Evolutionary conservation across 2,329 filamentous ascomycete species (phyloP).

Genomic region (Ciborinia camelliae): DNA sequence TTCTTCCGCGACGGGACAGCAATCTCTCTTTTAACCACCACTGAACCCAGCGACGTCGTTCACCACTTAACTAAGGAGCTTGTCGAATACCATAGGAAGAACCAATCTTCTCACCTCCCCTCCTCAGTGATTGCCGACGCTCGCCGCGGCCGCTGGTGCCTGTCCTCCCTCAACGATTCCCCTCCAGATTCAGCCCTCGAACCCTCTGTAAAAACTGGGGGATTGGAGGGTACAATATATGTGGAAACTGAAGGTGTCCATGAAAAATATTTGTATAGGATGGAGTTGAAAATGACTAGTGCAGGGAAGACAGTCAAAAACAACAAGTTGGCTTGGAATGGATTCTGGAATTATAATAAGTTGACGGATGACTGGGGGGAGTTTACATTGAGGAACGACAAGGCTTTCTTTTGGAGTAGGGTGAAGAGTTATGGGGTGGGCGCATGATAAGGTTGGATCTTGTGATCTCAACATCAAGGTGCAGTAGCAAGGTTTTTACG

Average conservation of each 20-base stretch:
- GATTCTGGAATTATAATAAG: constrained; percentile 87
- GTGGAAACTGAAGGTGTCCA: constrained; percentile 84
- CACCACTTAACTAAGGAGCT: constrained; percentile 74
- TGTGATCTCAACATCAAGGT: neutral
- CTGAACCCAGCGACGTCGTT: constrained; percentile 82
- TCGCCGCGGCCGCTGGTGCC: constrained; percentile 61
- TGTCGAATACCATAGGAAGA: constrained; percentile 42
- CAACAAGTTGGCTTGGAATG: constrained; percentile 84
- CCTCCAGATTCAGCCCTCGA: constrained; percentile 30
- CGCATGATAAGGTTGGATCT: constrained; percentile 34
- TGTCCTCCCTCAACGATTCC: constrained; percentile 41
- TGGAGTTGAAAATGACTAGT: constrained; percentile 70
- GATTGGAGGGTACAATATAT: constrained; percentile 63
- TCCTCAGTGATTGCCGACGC: constrained; percentile 65
- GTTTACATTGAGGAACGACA: constrained; percentile 64
- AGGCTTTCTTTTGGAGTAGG: constrained; percentile 64
- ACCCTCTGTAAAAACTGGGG: constrained; percentile 29
- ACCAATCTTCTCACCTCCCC: constrained; percentile 35
- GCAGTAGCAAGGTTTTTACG: neutral
- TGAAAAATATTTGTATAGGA: constrained; percentile 76
- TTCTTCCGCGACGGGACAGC: constrained; percentile 88
- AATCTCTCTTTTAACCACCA: constrained; percentile 75
- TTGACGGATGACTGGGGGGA: constrained; percentile 87
- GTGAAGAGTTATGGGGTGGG: constrained; percentile 59
- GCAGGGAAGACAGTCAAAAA: constrained; percentile 65